Base-by-base conservation (phyloP, 148 eudicot genomes). In the Nepenthes mirabilis region DNA sequence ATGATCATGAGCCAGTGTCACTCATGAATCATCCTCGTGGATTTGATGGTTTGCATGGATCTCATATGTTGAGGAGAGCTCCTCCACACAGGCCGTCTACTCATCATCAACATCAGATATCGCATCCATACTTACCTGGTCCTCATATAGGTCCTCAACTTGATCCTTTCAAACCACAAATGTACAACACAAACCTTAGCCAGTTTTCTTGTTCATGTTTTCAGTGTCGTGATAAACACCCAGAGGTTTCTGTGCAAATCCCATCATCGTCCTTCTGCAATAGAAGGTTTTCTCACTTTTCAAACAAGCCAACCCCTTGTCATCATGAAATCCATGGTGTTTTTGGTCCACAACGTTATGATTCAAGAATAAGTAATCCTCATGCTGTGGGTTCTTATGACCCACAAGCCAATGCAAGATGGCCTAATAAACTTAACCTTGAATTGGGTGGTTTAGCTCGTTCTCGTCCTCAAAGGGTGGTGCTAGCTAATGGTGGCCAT, bases 131-230 rank as follows among this genome's bases (percentile, higher is more conserved):
- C 56, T 68, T 69, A 36, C 52, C 80, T 37, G 70, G 78, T 49
- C 74, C 62, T 1, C 83, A 80, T 68, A 64, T 67, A 60, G 65
- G 74, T 66, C 62, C 63, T 12, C 80, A 82, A 45, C 57, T 69
- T 45, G 89, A 79, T 59, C 62, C 65, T 6, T 76, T 69, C 71
- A 81, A 79, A 62, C 62, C 81, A 34, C 80, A 79, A 48, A 80
- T 72, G 11, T 73, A 67, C 62, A 65, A 74, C 63, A 58, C 64
- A 59, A 63, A 53, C 64, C 75, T 36, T 61, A 75, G 80, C 65
- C 91, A 80, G 49, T 77, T 70, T 49, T 73, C 94, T 55, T 93
- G 94, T 69, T 61, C 84, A 51, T 85, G 91, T 66, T 74, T 80
- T 66, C 76, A 76, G n/a, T 88, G 96, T 74, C 79, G 72, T 75